Conservation (phyloP, 495 filamentous ascomycete genomes). For the Hypoxylon intermedium region DNA sequence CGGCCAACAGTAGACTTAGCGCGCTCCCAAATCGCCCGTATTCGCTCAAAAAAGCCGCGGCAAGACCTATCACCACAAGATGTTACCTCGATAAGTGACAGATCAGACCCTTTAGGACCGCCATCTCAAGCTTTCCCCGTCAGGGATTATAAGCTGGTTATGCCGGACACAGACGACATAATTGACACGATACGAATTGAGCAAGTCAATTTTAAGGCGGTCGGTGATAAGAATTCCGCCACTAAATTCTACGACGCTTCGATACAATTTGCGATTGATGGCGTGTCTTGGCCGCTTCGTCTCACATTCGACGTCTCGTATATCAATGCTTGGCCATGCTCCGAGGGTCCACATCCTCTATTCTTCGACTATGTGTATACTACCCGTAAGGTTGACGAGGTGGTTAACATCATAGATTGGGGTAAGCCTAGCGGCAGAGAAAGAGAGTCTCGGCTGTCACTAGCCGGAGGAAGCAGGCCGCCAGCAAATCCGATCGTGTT, state of each 20-base stretch:
- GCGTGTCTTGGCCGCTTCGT: conserved; percentile 66
- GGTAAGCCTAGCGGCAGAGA: conserved; percentile 45
- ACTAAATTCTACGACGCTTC: conserved; percentile 65
- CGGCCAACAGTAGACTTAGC: conserved; percentile 65
- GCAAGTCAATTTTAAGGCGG: conserved; percentile 60
- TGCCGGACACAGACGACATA: conserved; percentile 58
- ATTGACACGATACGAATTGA: conserved; percentile 71
- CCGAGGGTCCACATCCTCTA: conserved; percentile 71
- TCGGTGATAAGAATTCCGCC: conserved; percentile 35
- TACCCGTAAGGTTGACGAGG: conserved; percentile 61
- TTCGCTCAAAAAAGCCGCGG: conserved; percentile 60
- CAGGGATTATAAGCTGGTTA: conserved; percentile 64
- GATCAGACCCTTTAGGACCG: conserved; percentile 71
- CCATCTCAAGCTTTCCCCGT: conserved; percentile 63
- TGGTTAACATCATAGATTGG: conserved; percentile 70
- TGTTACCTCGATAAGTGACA: conserved; percentile 63
- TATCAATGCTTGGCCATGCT: conserved; percentile 69
- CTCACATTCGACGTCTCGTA: conserved; percentile 71
- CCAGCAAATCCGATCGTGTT: conserved; percentile 18
- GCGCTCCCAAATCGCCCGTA: conserved; percentile 67
- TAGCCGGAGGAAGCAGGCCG: conserved; percentile 27
- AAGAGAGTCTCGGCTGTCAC: conserved; percentile 32
- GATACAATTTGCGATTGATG: conserved; percentile 71
- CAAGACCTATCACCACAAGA: conserved; percentile 57
- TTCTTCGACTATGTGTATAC: conserved; percentile 71